Base-by-base conservation (phyloP, 148 eudicot species). In the Amaranthus cruentus region DNA sequence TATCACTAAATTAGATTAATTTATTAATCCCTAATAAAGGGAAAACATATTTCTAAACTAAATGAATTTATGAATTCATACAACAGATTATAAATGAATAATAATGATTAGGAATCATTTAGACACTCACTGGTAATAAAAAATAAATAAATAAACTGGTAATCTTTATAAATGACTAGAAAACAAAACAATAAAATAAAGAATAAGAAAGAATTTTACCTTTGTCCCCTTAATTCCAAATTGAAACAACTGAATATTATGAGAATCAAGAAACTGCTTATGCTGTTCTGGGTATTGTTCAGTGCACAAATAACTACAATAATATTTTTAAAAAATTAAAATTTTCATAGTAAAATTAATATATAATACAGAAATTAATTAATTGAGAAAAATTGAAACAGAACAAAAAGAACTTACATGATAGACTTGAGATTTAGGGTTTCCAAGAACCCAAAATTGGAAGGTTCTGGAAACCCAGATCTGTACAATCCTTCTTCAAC, bases 171-270 rank as follows among this genome's bases (percentile, higher is more conserved):
- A 44, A 50, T 9, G 12, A 1, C 9, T 38, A 9, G 13, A 18
- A 28, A 43, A 47, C 48, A 42, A 7, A 63, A 5, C n/a, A 43
- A 64, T 74, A 10, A 44, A 7, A 71, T 3, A n/a, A 62, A 52
- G 4, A 63, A 60, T 18, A 18, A 50, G 18, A 56, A 44, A 66
- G 11, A 14, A 48, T 38, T 42, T 66, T 81, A 90, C 96, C 96
- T 90, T 90, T 21, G 90, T 90, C 12, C 96, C 96, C 83, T 90
- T 91, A 79, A 90, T 90, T 74, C 96, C 96, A 73, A 90, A 88
- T 75, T 90, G 92, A 80, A 82, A 87, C 76, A 90, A 84, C 61
- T 68, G 79, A 68, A 90, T 83, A 42, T 84, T 84, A 54, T 82
- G 80, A 28, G 87, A 71, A 76, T 85, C 67, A 55, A 90, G 87